Percentiles rank a stretch among this genome's conserved stretches.
Evolutionary conservation across 495 filamentous ascomycete genomes (phyloP).

Genomic region (Penicillium desertorum): DNA sequence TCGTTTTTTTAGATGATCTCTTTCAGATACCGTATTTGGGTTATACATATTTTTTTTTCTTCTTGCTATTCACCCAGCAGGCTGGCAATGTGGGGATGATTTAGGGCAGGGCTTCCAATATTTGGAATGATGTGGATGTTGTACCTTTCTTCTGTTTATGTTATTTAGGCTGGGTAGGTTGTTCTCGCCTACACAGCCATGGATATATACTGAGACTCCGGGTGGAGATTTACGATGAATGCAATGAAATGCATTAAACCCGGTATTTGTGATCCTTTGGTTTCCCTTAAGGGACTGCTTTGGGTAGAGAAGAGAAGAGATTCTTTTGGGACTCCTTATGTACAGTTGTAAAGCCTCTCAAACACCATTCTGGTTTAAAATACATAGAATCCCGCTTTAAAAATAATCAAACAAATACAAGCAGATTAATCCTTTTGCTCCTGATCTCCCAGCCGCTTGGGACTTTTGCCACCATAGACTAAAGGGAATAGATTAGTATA

Average conservation of each 20-base stretch:
- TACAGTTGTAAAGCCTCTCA: background rate
- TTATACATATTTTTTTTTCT: constrained; percentile 14
- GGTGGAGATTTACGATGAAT: background rate
- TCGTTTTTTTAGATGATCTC: constrained; percentile 1
- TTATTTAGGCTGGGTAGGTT: constrained; percentile 2
- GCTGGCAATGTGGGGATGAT: constrained; percentile 20
- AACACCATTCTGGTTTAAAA: background rate
- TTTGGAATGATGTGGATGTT: constrained; percentile 4
- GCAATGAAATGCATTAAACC: constrained; percentile 2
- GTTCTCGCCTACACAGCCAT: constrained; percentile 6
- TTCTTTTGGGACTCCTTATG: background rate
- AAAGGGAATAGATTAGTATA: background rate
- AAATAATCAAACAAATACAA: background rate
- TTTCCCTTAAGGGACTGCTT: background rate
- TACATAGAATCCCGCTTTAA: constrained; percentile 1
- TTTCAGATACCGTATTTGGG: constrained; percentile 3
- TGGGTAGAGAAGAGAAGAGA: background rate
- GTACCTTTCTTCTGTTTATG: constrained; percentile 7
- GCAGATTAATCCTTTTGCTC: background rate
- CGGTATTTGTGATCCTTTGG: background rate
- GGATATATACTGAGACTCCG: constrained; percentile 11
- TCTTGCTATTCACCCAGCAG: constrained; percentile 20
- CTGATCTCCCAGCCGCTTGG: constrained; percentile 11
- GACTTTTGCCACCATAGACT: constrained; percentile 25
- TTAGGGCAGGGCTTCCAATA: background rate